phyloP scores from a whole-genome alignment of 2,329 filamentous ascomycete species.

The Scolecobasidium constrictum region DNA sequence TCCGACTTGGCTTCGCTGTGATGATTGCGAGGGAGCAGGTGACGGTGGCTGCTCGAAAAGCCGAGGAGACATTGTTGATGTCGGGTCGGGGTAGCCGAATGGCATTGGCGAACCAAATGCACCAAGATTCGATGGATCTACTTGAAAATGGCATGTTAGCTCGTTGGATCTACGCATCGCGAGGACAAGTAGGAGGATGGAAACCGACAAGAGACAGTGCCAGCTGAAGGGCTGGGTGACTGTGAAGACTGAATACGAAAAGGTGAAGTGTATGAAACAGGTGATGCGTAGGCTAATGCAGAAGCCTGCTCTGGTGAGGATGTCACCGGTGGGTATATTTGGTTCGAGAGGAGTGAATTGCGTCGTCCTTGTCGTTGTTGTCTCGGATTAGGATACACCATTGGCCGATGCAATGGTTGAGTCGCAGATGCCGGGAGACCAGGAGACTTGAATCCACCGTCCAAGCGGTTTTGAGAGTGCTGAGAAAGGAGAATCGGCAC shows the following conservation, averaged over 20 bases:
- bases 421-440: constrained; percentile 12
- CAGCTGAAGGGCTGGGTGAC: constrained; percentile 15
- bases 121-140: constrained; percentile 50
- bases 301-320: constrained; percentile 12
- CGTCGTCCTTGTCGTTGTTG: constrained; percentile 1
- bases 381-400: constrained; percentile 10
- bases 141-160: constrained; percentile 4
- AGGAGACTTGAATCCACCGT: constrained; percentile 5
- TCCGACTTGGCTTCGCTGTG: constrained; percentile 30
- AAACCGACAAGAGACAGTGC: constrained; percentile 26
- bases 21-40: constrained; percentile 50
- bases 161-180: too few species aligned
- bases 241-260: constrained; percentile 14
- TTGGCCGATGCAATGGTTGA: constrained; percentile 8
- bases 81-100: constrained; percentile 28
- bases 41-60: constrained; percentile 43
- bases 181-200: constrained; percentile 24
- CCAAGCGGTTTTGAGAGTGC: background rate
- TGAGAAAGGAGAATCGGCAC: constrained; percentile 2
- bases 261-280: constrained; percentile 12
- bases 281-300: constrained; percentile 13
- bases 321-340: constrained; percentile 14
- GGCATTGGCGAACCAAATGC: constrained; percentile 31
- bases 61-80: constrained; percentile 30
- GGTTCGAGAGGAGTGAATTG: constrained; percentile 14